Evolutionary conservation across 306 rosid species (phyloP).

Genomic region (Casuarina glauca): DNA sequence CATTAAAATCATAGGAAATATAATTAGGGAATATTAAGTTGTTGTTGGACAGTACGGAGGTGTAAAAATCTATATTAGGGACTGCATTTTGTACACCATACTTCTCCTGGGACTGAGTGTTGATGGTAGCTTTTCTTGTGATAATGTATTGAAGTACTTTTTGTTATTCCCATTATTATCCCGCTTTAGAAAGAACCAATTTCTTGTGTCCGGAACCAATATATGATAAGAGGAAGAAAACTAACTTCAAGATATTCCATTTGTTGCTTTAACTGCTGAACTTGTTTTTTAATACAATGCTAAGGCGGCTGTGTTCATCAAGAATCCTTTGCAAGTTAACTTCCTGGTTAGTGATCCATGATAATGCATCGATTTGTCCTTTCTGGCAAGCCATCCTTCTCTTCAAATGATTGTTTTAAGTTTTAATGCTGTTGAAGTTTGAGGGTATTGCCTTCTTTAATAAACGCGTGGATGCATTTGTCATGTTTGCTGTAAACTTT

Average conservation of each 20-base stretch:
- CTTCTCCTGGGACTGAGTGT: not conserved
- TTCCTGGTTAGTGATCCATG: not conserved
- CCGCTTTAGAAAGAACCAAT: not conserved
- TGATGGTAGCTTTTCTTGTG: not conserved
- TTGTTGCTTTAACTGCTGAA: not conserved
- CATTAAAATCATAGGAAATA: not conserved
- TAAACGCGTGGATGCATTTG: slow-evolving; percentile 4
- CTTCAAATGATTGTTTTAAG: not conserved
- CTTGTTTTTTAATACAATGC: not conserved
- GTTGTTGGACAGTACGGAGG: not conserved
- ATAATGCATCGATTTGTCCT: not conserved
- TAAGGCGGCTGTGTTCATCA: not conserved
- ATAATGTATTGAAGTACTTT: too few relatives aligned
- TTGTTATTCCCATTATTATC: not conserved
- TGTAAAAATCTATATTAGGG: not conserved
- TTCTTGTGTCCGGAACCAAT: not conserved
- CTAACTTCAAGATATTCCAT: not conserved
- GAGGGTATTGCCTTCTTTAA: not conserved
- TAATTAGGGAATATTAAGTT: not conserved
- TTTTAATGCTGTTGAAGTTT: slow-evolving; percentile 3
- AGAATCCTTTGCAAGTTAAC: not conserved
- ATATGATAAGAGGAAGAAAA: not conserved
- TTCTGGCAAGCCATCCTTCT: not conserved
- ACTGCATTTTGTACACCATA: not conserved
- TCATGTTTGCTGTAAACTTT: slow-evolving; percentile 10